These are phyloP conservation scores for Capronia coronata DNA, from an alignment of 2,329 filamentous ascomycete genomes.

Conservation along the genomic window DNA sequence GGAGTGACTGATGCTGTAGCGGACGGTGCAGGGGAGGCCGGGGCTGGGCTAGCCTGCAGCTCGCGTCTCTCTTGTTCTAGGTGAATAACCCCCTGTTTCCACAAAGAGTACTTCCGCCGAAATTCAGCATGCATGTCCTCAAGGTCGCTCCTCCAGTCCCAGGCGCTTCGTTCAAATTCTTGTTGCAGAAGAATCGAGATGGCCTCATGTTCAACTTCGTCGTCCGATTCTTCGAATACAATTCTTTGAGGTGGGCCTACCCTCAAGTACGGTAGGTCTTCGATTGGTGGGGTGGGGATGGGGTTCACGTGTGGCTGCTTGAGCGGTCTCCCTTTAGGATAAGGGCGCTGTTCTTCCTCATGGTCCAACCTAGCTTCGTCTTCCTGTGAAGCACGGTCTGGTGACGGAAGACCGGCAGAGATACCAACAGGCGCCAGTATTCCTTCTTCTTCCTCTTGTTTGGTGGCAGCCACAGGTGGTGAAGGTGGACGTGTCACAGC, in stretches of 20 bases:
- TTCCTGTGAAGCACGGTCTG: conserved; percentile 26
- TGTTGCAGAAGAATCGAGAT: conserved; percentile 37
- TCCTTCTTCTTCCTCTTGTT: conserved; percentile 35
- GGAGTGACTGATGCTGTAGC: conserved; percentile 29
- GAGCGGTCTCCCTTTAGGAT: conserved; percentile 25
- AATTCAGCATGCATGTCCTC: conserved; percentile 38
- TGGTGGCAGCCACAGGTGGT: conserved; percentile 38
- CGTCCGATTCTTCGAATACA: conserved; percentile 41
- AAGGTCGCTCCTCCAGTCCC: conserved; percentile 37
- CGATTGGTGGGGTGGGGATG: conserved; percentile 35
- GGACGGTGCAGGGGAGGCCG: conserved; percentile 33
- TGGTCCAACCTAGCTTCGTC: conserved; percentile 22
- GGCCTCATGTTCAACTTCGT: conserved; percentile 37
- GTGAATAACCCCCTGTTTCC: conserved; percentile 40
- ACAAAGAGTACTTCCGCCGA: conserved; percentile 39
- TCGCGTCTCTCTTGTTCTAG: conserved; percentile 39
- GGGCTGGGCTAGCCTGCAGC: conserved; percentile 34
- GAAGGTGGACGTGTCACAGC: conserved; percentile 27
- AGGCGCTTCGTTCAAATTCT: conserved; percentile 37
- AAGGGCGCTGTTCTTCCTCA: conserved; percentile 6
- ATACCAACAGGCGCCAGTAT: conserved; percentile 31
- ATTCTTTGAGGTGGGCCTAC: conserved; percentile 40
- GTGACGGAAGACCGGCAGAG: conserved; percentile 24
- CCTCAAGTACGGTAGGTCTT: conserved; percentile 43
- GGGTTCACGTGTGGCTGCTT: conserved; percentile 26